Percentiles rank a stretch among this genome's conserved stretches.
These are phyloP conservation scores for Tylopilus felleus DNA, from an alignment of 768 basidiomycete species.

Conservation along the genomic window DNA sequence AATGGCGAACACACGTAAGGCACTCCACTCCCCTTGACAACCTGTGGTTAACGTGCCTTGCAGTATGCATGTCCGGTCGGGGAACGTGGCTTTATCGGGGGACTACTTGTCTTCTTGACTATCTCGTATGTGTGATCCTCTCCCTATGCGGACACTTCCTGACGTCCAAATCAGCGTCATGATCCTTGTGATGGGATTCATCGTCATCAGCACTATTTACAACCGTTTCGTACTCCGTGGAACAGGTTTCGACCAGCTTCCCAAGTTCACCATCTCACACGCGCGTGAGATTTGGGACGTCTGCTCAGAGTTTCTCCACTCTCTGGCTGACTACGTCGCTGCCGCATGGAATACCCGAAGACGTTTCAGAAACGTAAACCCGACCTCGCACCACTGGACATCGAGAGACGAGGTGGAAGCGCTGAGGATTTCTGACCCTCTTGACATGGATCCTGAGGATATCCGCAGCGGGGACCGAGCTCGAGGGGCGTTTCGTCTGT, in stretches of 20 bases:
- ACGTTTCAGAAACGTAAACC: slow-evolving; percentile 14
- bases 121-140: slow-evolving; percentile 49
- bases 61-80: slow-evolving; percentile 74
- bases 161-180: slow-evolving; percentile 41
- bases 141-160: background rate
- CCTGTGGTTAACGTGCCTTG: background rate
- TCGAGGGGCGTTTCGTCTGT: slow-evolving; percentile 4
- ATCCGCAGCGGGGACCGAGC: background rate
- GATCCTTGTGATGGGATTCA: slow-evolving; percentile 58
- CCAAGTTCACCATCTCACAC: slow-evolving; percentile 46
- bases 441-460: slow-evolving; percentile 13
- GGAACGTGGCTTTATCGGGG: slow-evolving; percentile 47
- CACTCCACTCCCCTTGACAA: background rate
- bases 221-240: slow-evolving; percentile 73
- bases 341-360: slow-evolving; percentile 19
- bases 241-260: slow-evolving; percentile 70
- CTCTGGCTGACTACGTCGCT: slow-evolving; percentile 8
- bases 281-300: slow-evolving; percentile 22
- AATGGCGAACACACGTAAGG: slow-evolving; percentile 80
- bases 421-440: slow-evolving; percentile 22
- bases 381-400: slow-evolving; percentile 31
- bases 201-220: slow-evolving; percentile 69
- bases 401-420: slow-evolving; percentile 32
- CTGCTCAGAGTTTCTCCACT: slow-evolving; percentile 17
- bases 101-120: slow-evolving; percentile 53